Evolutionary conservation across 352 stramenopile species (phyloP), one percentile per base, ranked within the genome.

Genomic region (Poterioochromonas sp.): DNA sequence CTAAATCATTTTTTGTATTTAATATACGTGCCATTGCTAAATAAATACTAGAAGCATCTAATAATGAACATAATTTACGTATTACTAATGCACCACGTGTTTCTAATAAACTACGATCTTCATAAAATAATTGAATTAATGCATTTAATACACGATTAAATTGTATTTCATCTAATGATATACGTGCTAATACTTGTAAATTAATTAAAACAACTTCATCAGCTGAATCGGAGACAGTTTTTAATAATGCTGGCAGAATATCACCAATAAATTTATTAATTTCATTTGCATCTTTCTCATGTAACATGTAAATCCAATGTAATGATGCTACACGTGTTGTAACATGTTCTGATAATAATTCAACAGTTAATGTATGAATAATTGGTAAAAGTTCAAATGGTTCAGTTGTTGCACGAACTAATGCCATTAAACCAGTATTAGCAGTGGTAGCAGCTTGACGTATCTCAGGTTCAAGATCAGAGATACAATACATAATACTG

Each of bases 31-130:
- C 93, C 78, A 99, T 94, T 60, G 96, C 91, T 82, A 98, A 90
- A 84, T 99, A 99, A 44, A 99, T 97, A 79, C 86, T 96, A 82
- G 97, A 96, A 15, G 94, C 91, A 83, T 98, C 93, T 37, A 99
- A 87, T 47, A 98, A 83, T 29, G 97, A 91, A 80, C 95, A 99
- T 0, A 99, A 84, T 79, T 98, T 98, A 39, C 96, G 91, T 20
- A 99, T 90, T 54, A 99, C 97, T 40, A 99, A 89, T 32, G 93
- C 97, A 39, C 96, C 96, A 37, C 96, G 87, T 71, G 90, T 93
- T 83, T 99, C 95, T 18, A 97, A 81, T 35, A 95, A 73, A 32
- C 86, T 85, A 41, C 88, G 81, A 80, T 94, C 88, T 39, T 84
- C 82, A 5, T 90, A 88, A 82, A 98, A 99, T 3, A 99, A 87